Evolutionary conservation across 176 grass and related monocot species (phyloP).

Genomic region (Juncus effusus): DNA sequence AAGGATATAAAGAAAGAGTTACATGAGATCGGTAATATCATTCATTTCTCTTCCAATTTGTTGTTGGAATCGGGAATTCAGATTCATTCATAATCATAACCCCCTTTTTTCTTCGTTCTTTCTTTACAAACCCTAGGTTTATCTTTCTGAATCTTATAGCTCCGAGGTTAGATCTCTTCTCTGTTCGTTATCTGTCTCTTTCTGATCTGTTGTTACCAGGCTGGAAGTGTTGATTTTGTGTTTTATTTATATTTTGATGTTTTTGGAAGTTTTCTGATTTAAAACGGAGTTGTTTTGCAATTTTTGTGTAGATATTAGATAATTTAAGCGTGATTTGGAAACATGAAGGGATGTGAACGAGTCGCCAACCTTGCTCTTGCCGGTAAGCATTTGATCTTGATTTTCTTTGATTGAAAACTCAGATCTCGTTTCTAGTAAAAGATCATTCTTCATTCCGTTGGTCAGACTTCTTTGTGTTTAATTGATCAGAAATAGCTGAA

Average conservation of each 20-base stretch:
- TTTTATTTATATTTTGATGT: neutral
- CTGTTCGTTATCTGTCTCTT: neutral
- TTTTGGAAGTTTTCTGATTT: neutral
- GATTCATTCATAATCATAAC: neutral
- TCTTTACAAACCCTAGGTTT: conserved; percentile 12
- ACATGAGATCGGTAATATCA: neutral
- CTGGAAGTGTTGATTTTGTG: conserved; percentile 10
- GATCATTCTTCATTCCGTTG: neutral
- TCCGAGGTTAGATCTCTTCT: conserved; percentile 23
- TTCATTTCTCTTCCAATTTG: conserved; percentile 10
- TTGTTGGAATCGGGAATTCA: conserved; percentile 8
- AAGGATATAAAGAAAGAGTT: neutral
- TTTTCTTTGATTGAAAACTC: neutral
- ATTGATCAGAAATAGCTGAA: neutral
- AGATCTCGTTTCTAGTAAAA: neutral
- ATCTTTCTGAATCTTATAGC: neutral
- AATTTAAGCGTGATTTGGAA: neutral
- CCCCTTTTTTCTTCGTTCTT: neutral
- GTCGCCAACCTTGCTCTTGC: conserved; percentile 72
- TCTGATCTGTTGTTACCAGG: neutral
- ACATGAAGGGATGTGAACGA: conserved; percentile 58
- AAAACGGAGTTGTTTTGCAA: neutral
- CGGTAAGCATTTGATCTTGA: conserved; percentile 30
- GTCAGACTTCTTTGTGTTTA: neutral
- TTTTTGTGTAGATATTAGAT: conserved; percentile 2